Conservation (phyloP, 768 basidiomycete species). For the Naganishia vaughanmartiniae region DNA sequence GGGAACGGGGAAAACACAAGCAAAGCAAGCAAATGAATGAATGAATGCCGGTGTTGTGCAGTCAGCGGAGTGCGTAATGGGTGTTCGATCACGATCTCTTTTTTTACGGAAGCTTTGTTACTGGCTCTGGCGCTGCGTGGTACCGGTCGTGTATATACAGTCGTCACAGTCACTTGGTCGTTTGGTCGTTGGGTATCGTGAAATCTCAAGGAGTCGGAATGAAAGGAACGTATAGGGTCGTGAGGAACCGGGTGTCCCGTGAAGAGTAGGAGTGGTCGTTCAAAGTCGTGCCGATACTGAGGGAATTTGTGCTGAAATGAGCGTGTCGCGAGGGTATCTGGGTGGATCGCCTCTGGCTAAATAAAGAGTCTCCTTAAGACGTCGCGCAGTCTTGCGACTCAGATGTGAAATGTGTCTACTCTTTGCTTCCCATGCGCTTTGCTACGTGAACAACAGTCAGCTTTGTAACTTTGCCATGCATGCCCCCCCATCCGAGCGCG, state of each 20-base stretch:
- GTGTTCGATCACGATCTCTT: constrained; percentile 3
- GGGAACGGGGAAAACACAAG: constrained; percentile 7
- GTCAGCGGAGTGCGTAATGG: not conserved
- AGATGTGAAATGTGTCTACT: not conserved
- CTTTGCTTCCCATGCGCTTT: too few species aligned
- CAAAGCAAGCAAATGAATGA: not conserved
- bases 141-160: not conserved
- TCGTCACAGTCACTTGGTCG: not conserved
- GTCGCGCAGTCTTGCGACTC: not conserved
- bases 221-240: not conserved
- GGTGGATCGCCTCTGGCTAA: not conserved
- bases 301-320: not conserved
- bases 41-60: not conserved
- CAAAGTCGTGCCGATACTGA: not conserved
- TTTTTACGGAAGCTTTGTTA: not conserved
- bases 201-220: not conserved
- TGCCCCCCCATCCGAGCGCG: not conserved
- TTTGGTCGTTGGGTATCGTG: too few species aligned
- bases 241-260: too few species aligned
- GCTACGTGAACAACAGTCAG: not conserved
- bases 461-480: not conserved
- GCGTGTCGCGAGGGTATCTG: not conserved
- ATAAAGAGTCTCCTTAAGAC: not conserved
- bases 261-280: not conserved
- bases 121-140: not conserved